These are phyloP conservation scores for Globisporangium canariense DNA, from an alignment of 352 stramenopile species.

Conservation along the genomic window DNA sequence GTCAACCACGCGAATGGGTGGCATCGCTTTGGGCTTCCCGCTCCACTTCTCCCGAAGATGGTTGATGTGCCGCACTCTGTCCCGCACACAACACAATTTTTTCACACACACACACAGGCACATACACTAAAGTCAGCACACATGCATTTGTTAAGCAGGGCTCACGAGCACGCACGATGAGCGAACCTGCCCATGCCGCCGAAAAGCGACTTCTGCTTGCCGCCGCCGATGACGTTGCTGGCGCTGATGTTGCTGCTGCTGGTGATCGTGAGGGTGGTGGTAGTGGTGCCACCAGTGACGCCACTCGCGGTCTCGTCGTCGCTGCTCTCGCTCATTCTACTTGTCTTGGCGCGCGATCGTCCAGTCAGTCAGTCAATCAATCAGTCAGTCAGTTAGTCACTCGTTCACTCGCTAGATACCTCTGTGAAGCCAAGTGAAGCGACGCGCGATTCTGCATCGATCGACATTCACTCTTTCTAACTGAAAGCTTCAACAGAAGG, in stretches of 20 bases:
- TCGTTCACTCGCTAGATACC: too few relatives aligned
- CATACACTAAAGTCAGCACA: background rate
- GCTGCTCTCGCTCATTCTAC: slow-evolving; percentile 35
- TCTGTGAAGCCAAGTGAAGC: too few relatives aligned
- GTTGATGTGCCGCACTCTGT: slow-evolving; percentile 52
- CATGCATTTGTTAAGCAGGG: background rate
- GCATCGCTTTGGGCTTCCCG: slow-evolving; percentile 16
- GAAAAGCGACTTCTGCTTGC: slow-evolving; percentile 47
- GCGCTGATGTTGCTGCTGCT: slow-evolving; percentile 10
- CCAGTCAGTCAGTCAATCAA: too few relatives aligned
- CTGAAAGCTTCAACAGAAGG: too few relatives aligned
- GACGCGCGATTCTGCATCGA: too few relatives aligned
- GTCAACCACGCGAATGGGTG: slow-evolving; percentile 4
- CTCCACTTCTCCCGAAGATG: slow-evolving; percentile 53
- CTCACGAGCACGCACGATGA: background rate
- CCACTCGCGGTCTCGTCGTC: slow-evolving; percentile 30
- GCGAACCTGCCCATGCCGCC: slow-evolving; percentile 33
- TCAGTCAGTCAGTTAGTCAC: too few relatives aligned
- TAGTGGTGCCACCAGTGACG: background rate
- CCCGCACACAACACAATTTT: background rate
- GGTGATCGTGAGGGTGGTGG: slow-evolving; percentile 7
- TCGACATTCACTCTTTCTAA: too few relatives aligned
- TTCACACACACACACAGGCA: background rate
- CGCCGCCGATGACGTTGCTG: slow-evolving; percentile 4
- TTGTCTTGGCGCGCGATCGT: background rate